Evolutionary conservation across 2,329 filamentous ascomycete species (phyloP).

Genomic region (Fusarium abutilonis): DNA sequence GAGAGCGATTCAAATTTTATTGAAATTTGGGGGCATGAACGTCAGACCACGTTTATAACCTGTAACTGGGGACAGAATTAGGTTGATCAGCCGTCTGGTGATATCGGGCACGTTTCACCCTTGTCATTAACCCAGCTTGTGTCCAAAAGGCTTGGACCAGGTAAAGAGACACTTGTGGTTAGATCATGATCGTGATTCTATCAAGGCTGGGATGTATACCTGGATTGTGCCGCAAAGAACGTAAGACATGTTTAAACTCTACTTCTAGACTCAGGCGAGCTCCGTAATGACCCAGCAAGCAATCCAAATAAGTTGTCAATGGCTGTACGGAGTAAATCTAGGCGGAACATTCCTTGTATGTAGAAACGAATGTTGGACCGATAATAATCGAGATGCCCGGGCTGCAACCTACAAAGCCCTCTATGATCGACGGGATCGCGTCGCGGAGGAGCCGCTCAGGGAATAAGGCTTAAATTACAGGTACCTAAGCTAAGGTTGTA

Average conservation of each 20-base stretch:
- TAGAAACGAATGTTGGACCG: neutral
- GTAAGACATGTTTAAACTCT: neutral
- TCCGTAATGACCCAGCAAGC: constrained; percentile 6
- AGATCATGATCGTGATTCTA: neutral
- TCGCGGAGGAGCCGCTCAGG: constrained; percentile 5
- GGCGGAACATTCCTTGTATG: constrained; percentile 5
- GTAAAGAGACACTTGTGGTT: neutral
- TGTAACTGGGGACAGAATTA: neutral
- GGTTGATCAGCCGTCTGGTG: constrained; percentile 1
- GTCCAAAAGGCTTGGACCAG: constrained; percentile 23
- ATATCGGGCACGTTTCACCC: constrained; percentile 6
- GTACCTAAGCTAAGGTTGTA: neutral
- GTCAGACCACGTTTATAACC: too few species aligned
- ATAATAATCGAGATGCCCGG: neutral
- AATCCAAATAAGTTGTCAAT: neutral
- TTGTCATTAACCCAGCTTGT: constrained; percentile 9
- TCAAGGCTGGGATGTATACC: too few species aligned
- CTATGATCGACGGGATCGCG: neutral
- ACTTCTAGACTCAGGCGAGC: neutral
- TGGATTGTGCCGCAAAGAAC: neutral
- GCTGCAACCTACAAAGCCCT: too few species aligned
- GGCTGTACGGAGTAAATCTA: neutral
- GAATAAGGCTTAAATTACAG: neutral
- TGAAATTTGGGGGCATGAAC: neutral
- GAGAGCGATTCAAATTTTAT: constrained; percentile 12